These are phyloP conservation scores for Parathielavia hyrcaniae DNA, from an alignment of 495 filamentous ascomycete genomes.

Conservation along the genomic window DNA sequence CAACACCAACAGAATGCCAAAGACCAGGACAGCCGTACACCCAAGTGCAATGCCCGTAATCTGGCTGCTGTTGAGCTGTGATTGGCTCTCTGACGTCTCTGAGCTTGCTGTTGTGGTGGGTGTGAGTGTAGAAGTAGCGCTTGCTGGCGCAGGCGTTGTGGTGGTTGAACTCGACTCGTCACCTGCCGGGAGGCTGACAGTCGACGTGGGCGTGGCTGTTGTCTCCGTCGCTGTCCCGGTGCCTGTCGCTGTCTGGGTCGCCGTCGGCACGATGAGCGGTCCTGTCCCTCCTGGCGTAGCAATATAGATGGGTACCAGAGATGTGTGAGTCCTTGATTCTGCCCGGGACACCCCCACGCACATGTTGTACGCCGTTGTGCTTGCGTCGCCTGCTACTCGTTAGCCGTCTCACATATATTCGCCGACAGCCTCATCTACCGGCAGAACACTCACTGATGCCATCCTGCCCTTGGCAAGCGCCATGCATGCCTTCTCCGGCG, in stretches of 20 bases:
- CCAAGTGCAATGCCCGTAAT: conserved; percentile 46
- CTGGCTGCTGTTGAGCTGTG: conserved; percentile 34
- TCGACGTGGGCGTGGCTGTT: conserved; percentile 15
- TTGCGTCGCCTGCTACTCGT: conserved; percentile 30
- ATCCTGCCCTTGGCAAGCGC: conserved; percentile 36
- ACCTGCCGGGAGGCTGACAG: conserved; percentile 8
- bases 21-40: conserved; percentile 34
- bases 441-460: conserved; percentile 31
- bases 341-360: conserved; percentile 51
- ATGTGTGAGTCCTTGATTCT: conserved; percentile 52
- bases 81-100: background rate
- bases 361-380: conserved; percentile 49
- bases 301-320: conserved; percentile 54
- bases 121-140: conserved; percentile 5
- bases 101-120: conserved; percentile 10
- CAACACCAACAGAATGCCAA: conserved; percentile 39
- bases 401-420: conserved; percentile 10
- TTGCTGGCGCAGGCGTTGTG: conserved; percentile 17
- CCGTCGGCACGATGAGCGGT: conserved; percentile 24
- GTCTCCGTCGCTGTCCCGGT: conserved; percentile 13
- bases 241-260: conserved; percentile 18
- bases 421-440: background rate
- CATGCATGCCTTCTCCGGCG: conserved; percentile 40
- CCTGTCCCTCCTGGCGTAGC: conserved; percentile 27
- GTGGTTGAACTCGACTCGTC: conserved; percentile 11